Base-by-base conservation (phyloP, 371 early-diverging fungal species). In the Nematocida minor region DNA sequence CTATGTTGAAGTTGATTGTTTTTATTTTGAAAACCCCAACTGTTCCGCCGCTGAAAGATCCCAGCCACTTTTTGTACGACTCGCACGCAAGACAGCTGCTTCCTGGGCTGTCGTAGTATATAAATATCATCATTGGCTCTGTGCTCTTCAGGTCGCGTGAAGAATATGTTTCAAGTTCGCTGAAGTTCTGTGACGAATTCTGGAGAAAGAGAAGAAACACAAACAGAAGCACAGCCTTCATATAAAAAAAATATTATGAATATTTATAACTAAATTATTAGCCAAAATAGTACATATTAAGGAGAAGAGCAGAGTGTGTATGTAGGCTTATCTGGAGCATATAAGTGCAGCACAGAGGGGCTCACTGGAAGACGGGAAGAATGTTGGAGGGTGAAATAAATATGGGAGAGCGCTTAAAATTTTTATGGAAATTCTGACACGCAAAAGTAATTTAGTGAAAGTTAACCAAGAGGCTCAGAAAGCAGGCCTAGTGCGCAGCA, bases 41-140 rank as follows among this genome's bases (percentile, higher is more conserved):
- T 20, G 20, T 64, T 31, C 66, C 18, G 7, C 22, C 54, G 3
- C 14, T 4, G n/a, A 64, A 62, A 11, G 49, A 53, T 14, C 18
- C 3, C 4, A 74, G 29, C 77, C 77, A 74, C 47, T 40, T 36
- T 36, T 74, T 64, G 44, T 74, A 74, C 6, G 48, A 27, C 44
- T 66, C 54, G 32, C 77, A 74, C 11, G 77, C 64, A 79, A 62
- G 14, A 34, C 77, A 74, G 25, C 41, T 74, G 11, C 66, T 66
- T 34, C 54, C 41, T 51, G 63, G 32, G 9, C 54, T 47, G 20
- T 74, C 63, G 36, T 74, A 74, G 66, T 74, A 74, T 41, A 74
- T 64, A 53, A 74, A 74, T 27, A 74, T 41, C 7, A 74, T 49
- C 44, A 51, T 51, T 9, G 77, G 77, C 20, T 9, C 32, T 4